These are phyloP conservation scores for Xylaria sp. DNA, from an alignment of 2,329 filamentous ascomycete species.

Conservation along the genomic window DNA sequence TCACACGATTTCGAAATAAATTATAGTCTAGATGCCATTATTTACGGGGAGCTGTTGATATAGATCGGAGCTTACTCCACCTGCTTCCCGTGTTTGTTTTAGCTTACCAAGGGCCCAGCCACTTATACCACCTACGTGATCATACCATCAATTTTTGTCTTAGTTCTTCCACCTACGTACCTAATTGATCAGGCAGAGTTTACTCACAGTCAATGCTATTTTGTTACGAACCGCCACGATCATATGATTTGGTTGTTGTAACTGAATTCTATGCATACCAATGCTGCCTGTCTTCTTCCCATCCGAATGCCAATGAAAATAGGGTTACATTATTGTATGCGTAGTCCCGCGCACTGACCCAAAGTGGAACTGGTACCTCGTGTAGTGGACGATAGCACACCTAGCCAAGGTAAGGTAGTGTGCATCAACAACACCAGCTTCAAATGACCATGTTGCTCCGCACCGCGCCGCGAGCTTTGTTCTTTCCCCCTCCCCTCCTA, in stretches of 20 bases:
- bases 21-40: too few relatives aligned
- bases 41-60: background rate
- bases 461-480: constrained; percentile 10
- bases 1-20: too few relatives aligned
- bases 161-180: background rate
- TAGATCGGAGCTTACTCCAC: background rate
- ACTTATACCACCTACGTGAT: too few relatives aligned
- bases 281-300: background rate
- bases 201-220: background rate
- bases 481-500: constrained; percentile 6
- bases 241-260: background rate
- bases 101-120: background rate
- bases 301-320: background rate
- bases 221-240: background rate
- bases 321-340: constrained; percentile 4
- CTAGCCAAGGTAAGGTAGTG: background rate
- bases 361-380: background rate
- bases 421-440: constrained; percentile 24
- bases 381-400: background rate
- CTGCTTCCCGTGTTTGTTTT: background rate
- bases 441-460: constrained; percentile 19
- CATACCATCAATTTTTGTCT: background rate
- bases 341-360: background rate
- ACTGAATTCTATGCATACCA: background rate
- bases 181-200: background rate